Conservation (phyloP, 805 yeast genomes). For the Saccharomycopsis selenospora region DNA sequence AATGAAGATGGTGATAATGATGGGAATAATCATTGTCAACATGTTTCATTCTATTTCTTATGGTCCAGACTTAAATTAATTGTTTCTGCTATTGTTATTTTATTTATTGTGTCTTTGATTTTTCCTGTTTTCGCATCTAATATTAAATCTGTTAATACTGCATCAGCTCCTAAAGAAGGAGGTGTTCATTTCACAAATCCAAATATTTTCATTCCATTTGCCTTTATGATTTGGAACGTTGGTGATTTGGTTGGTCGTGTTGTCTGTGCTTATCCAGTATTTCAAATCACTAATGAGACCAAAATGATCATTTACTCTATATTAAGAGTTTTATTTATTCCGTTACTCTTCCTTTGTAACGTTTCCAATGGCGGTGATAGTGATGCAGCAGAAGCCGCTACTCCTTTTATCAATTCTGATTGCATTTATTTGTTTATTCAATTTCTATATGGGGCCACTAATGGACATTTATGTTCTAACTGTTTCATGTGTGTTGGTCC, state of each 20-base stretch:
- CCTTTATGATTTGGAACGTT: conserved; percentile 78
- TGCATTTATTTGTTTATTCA: conserved; percentile 61
- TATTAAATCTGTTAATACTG: conserved; percentile 44
- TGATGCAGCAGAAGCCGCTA: conserved; percentile 13
- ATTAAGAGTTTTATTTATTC: conserved; percentile 53
- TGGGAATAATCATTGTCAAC: conserved; percentile 21
- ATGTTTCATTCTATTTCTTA: conserved; percentile 53
- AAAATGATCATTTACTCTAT: conserved; percentile 48
- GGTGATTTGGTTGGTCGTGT: conserved; percentile 84
- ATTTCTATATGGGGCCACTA: conserved; percentile 74
- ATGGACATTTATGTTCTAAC: conserved; percentile 78
- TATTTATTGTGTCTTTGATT: conserved; percentile 65
- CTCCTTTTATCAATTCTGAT: conserved; percentile 44
- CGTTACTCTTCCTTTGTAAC: conserved; percentile 66
- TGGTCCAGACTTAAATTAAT: conserved; percentile 59
- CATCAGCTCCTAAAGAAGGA: conserved; percentile 7
- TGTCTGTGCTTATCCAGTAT: conserved; percentile 43
- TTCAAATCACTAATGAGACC: conserved; percentile 38
- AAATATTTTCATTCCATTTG: conserved; percentile 59
- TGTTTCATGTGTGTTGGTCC: conserved; percentile 71
- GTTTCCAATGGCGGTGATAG: conserved; percentile 37
- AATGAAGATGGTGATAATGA: conserved; percentile 1
- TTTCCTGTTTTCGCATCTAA: conserved; percentile 89
- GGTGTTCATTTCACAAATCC: conserved; percentile 18
- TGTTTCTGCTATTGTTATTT: conserved; percentile 61